phyloP scores from a whole-genome alignment of 2,329 filamentous ascomycete species.

The Plenodomus biglobosus region DNA sequence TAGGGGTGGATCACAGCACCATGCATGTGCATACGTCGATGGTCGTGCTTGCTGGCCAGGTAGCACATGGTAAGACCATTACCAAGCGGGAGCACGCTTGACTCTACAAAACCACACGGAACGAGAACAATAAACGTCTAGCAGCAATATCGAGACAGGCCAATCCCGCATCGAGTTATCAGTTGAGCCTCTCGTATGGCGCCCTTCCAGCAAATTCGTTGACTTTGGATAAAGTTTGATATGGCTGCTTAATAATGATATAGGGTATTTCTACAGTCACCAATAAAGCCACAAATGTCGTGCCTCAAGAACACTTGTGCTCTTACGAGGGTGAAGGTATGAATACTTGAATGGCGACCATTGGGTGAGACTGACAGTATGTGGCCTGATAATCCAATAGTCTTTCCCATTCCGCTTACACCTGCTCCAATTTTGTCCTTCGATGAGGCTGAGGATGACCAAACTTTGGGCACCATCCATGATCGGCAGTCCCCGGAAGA shows the following conservation, averaged over 20 bases:
- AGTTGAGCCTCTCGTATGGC: neutral
- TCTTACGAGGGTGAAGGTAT: neutral
- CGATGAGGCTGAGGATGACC: conserved; percentile 4
- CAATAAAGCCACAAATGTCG: neutral
- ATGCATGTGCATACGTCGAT: neutral
- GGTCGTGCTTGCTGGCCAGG: neutral
- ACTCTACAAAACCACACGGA: neutral
- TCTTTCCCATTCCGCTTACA: neutral
- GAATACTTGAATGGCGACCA: neutral
- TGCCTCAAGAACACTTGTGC: neutral
- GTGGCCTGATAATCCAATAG: neutral
- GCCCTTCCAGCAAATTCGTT: conserved; percentile 11
- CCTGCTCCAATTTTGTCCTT: neutral
- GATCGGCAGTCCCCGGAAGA: conserved; percentile 1
- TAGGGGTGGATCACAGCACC: conserved; percentile 3
- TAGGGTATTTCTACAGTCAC: conserved; percentile 6
- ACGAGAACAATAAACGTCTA: neutral
- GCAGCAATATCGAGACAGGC: neutral
- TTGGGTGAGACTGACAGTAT: neutral
- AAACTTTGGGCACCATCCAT: neutral
- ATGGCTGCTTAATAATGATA: conserved; percentile 6
- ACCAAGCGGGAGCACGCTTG: no score
- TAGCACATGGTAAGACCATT: neutral
- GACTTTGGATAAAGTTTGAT: neutral
- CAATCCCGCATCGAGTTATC: neutral